Evolutionary conservation across 805 yeast species (phyloP), one percentile per base, ranked within the genome.

Genomic region (Yarrowia deformans): DNA sequence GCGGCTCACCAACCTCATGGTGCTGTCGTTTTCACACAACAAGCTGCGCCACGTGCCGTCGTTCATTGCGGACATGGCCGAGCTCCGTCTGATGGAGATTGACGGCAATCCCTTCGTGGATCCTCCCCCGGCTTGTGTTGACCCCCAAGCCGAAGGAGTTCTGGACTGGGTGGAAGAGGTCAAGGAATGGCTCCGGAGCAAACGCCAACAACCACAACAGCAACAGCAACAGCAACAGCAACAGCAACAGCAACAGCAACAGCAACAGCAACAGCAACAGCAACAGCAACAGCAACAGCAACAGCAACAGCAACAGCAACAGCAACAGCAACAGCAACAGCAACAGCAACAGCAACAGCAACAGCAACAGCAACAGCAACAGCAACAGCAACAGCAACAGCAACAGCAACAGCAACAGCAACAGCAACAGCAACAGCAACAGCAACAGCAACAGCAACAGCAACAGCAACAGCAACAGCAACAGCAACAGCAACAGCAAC

Each of bases 21-120:
- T 87, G 1, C 77, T 90, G n/a, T 86, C 89, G 19, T 77, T 90
- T 63, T 85, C 85, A 71, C 82, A 84, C 69, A 90, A 90, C 76
- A 79, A 79, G 40, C 81, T 90, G 70, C 81, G 84, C 70, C 83
- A 82, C 50, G 78, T 90, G 37, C 87, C 89, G 1, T 83, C 85
- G 0, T 77, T 80, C 8, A 75, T 90, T 10, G 82, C 85, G 0
- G 85, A 84, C 48, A 75, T 90, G 71, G 77, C 80, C 1, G 82
- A 81, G 69, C 79, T 90, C 45, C 83, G 84, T 69, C 83, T 88
- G 50, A 79, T 90, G 29, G 91, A 88, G 72, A 78, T 88, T 4
- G 86, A 85, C 13, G 84, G 83, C 43, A 90, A 90, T 72, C 92
- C 93, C 0, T 79, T 85, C 42, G 79, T 84, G 7, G 72, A 81